phyloP scores from a whole-genome alignment of 1,139 yeast species.

The Kazachstania sp. region DNA sequence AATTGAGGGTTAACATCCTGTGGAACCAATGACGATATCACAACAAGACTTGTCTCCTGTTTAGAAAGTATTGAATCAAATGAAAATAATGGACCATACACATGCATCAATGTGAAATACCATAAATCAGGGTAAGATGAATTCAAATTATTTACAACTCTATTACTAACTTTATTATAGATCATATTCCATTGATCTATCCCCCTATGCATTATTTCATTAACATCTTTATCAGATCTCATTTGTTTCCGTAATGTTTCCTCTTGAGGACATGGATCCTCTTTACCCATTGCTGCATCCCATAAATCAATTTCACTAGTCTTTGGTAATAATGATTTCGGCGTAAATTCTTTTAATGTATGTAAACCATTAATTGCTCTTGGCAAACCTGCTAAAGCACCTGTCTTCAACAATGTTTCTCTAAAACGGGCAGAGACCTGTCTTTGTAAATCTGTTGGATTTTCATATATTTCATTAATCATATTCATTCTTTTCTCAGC shows the following conservation, averaged over 20 bases:
- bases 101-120: constrained; percentile 62
- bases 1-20: constrained; percentile 93
- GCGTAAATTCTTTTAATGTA: constrained; percentile 57
- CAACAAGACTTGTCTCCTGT: constrained; percentile 67
- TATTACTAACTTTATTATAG: constrained; percentile 62
- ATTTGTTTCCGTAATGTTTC: constrained; percentile 7
- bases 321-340: constrained; percentile 35
- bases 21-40: constrained; percentile 75
- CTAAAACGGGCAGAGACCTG: constrained; percentile 51
- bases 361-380: constrained; percentile 73
- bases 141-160: constrained; percentile 61
- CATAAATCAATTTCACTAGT: constrained; percentile 17
- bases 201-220: constrained; percentile 34
- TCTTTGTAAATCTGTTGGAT: constrained; percentile 19
- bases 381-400: constrained; percentile 78
- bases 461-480: constrained; percentile 17
- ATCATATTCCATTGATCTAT: constrained; percentile 64
- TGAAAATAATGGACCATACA: constrained; percentile 70
- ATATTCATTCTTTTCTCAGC: constrained; percentile 2
- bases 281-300: constrained; percentile 16
- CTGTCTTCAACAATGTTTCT: constrained; percentile 68
- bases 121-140: constrained; percentile 81
- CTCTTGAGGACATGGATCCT: constrained; percentile 9
- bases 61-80: constrained; percentile 55
- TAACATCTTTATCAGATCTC: constrained; percentile 8